phyloP scores from a whole-genome alignment of 805 yeast species.

The Ogataea minuta region DNA sequence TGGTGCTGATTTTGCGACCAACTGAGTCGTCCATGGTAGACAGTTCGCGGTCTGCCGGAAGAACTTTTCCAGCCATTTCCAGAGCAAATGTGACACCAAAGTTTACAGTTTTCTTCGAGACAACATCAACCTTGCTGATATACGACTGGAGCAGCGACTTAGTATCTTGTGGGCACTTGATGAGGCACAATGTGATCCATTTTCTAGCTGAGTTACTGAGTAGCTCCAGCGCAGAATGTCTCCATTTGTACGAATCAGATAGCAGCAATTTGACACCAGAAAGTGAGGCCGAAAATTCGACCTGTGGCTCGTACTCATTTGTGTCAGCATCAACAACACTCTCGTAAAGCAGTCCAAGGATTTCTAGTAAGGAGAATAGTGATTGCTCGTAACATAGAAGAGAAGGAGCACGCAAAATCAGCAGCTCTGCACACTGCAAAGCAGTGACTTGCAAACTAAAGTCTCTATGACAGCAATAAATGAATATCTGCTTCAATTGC shows the following conservation, averaged over 20 bases:
- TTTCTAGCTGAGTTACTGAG: constrained; percentile 56
- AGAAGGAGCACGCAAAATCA: constrained; percentile 69
- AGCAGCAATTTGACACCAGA: constrained; percentile 54
- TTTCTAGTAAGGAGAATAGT: constrained; percentile 76
- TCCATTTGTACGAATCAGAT: constrained; percentile 76
- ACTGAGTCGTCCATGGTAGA: constrained; percentile 39
- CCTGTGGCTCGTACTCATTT: constrained; percentile 82
- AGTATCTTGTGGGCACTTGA: constrained; percentile 65
- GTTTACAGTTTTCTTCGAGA: constrained; percentile 41
- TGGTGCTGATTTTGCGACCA: constrained; percentile 46
- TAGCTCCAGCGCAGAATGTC: constrained; percentile 61
- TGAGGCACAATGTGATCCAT: constrained; percentile 65
- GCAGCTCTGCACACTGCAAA: constrained; percentile 65
- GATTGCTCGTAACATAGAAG: constrained; percentile 72
- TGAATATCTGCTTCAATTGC: constrained; percentile 67
- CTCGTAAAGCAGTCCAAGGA: constrained; percentile 72
- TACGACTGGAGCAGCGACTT: constrained; percentile 79
- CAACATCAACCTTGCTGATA: constrained; percentile 42
- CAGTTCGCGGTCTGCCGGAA: constrained; percentile 66
- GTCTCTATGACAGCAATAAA: constrained; percentile 76
- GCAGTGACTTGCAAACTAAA: constrained; percentile 76
- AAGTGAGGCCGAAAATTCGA: constrained; percentile 47
- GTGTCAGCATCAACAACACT: constrained; percentile 81
- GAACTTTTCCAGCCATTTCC: constrained; percentile 75
- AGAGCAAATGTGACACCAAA: constrained; percentile 89